Evolutionary conservation across 805 yeast genomes (phyloP).

Genomic region (Nakazawaea ambrosiae): DNA sequence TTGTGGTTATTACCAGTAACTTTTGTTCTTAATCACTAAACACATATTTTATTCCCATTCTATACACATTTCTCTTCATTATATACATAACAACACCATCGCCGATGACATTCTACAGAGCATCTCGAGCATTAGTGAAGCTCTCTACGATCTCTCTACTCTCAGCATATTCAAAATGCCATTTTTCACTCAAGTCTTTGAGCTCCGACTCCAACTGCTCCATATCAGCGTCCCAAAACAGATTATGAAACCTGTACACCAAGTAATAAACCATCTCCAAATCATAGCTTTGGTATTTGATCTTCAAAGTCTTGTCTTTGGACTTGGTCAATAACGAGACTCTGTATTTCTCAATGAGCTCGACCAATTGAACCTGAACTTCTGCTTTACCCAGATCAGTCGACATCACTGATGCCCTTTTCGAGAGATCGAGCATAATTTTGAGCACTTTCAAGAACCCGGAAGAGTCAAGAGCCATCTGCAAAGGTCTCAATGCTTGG

Average conservation of each 20-base stretch:
- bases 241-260: conserved; percentile 1
- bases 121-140: no score
- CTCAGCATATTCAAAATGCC: background rate
- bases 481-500: background rate
- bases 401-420: no score
- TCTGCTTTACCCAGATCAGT: no score
- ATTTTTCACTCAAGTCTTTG: background rate
- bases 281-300: conserved; percentile 1
- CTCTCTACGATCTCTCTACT: background rate
- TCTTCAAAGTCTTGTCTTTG: background rate
- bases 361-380: background rate
- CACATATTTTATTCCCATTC: no score
- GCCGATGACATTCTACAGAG: no score
- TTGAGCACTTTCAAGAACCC: conserved; percentile 4
- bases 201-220: background rate
- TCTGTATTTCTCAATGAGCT: background rate
- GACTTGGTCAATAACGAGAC: background rate
- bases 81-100: no score
- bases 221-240: conserved; percentile 1
- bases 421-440: background rate
- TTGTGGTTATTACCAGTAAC: no score
- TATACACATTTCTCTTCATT: no score
- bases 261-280: background rate
- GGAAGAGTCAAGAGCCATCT: background rate
- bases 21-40: no score